Percentiles rank a stretch among this genome's conserved stretches.
These are phyloP conservation scores for Vitis riparia DNA, from an alignment of 164 flowering plant genomes.

Conservation along the genomic window DNA sequence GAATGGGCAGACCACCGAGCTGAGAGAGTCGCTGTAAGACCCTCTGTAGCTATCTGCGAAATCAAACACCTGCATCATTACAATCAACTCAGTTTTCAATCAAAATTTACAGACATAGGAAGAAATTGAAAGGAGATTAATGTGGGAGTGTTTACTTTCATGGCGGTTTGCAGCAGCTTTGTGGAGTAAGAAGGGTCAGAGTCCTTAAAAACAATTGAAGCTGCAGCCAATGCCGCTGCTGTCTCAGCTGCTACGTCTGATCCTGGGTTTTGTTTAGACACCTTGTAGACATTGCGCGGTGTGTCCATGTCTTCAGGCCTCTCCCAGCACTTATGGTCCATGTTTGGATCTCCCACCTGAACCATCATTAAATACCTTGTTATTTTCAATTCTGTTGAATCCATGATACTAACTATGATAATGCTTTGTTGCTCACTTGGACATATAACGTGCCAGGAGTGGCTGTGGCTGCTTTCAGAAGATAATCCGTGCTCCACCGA, in stretches of 20 bases:
- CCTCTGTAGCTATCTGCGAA: constrained; percentile 85
- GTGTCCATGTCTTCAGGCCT: constrained; percentile 99
- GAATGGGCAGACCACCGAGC: constrained; percentile 86
- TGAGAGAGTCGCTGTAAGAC: constrained; percentile 77
- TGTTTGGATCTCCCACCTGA: constrained; percentile 86
- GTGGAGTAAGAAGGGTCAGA: constrained; percentile 74
- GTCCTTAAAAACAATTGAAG: constrained; percentile 74
- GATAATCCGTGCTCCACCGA: constrained; percentile 86
- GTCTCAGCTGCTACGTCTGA: constrained; percentile 98
- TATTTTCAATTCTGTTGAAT: no score
- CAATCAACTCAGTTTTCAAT: not conserved
- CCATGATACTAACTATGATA: no score
- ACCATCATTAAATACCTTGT: not conserved
- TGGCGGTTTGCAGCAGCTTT: constrained; percentile 61
- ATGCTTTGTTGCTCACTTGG: constrained; percentile 45
- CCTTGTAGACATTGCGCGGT: constrained; percentile 72
- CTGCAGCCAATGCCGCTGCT: constrained; percentile 92
- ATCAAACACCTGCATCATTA: constrained; percentile 61
- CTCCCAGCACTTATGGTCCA: constrained; percentile 90
- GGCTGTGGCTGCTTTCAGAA: constrained; percentile 80
- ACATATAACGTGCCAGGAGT: constrained; percentile 74
- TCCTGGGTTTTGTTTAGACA: constrained; percentile 72
- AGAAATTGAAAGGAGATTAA: not conserved
- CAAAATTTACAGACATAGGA: not conserved
- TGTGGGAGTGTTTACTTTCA: constrained; percentile 35